phyloP scores from a whole-genome alignment of 2,329 filamentous ascomycete genomes.

The Colletotrichum tofieldiae region DNA sequence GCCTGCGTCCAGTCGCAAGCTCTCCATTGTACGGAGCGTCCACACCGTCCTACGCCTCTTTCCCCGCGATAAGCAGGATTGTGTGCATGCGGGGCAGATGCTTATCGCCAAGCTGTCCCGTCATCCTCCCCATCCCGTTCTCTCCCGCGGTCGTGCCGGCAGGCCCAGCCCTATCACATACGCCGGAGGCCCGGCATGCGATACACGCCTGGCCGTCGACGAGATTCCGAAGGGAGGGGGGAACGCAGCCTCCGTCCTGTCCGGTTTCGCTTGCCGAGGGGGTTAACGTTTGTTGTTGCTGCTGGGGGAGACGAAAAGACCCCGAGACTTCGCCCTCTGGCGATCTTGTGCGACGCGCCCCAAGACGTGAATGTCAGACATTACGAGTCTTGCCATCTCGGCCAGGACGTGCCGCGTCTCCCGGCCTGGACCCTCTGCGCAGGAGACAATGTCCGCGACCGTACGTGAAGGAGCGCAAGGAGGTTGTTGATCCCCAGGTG shows the following conservation, averaged over 20 bases:
- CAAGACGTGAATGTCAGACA: not conserved
- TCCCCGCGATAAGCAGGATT: conserved; percentile 15
- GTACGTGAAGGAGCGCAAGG: not conserved
- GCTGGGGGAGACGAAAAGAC: not conserved
- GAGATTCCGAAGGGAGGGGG: not conserved
- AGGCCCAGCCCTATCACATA: conserved; percentile 12
- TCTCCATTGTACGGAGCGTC: not conserved
- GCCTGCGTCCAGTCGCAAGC: not conserved
- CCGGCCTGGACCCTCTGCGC: not conserved
- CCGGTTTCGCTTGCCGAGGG: conserved; percentile 6
- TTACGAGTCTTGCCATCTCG: not conserved
- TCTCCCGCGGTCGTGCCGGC: not conserved
- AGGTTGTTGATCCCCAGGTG: conserved; percentile 2
- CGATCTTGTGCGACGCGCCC: not conserved
- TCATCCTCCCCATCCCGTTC: conserved; percentile 3
- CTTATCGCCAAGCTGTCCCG: not conserved
- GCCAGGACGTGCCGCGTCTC: not conserved
- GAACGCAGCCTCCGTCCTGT: not conserved
- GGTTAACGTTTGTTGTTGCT: no score
- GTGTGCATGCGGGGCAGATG: not conserved
- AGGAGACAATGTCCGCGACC: not conserved
- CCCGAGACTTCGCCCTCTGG: not conserved
- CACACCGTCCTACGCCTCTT: not conserved
- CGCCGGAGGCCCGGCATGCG: not conserved
- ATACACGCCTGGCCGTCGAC: not conserved